These are phyloP conservation scores for Anisodus acutangulus DNA, from an alignment of 257 asterid species.

Conservation along the genomic window DNA sequence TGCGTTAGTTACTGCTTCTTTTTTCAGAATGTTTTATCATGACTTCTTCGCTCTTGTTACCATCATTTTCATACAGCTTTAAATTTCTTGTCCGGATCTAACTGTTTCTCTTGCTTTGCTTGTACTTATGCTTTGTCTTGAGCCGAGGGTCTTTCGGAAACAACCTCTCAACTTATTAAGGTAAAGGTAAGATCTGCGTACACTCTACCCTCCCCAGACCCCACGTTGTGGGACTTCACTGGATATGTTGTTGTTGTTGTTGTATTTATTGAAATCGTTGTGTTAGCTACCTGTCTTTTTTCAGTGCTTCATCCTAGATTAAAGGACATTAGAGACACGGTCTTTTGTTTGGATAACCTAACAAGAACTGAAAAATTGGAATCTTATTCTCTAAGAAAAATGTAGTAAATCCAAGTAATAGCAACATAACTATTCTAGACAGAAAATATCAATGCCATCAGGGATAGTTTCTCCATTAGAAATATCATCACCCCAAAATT, in stretches of 20 bases:
- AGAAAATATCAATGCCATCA: conserved; percentile 3
- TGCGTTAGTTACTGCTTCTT: too few relatives aligned
- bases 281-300: background rate
- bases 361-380: background rate
- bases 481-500: background rate
- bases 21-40: too few relatives aligned
- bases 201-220: too few relatives aligned
- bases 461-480: background rate
- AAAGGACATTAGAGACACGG: background rate
- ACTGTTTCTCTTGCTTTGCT: too few relatives aligned
- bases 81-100: too few relatives aligned
- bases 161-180: too few relatives aligned
- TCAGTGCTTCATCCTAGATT: background rate
- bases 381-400: background rate
- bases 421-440: background rate
- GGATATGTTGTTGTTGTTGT: background rate
- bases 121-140: too few relatives aligned
- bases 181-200: too few relatives aligned
- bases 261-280: background rate
- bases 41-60: too few relatives aligned
- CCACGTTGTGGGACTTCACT: too few relatives aligned
- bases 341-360: background rate
- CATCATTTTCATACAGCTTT: too few relatives aligned
- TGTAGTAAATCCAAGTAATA: background rate
- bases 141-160: too few relatives aligned